Evolutionary conservation across 2,329 filamentous ascomycete genomes (phyloP), one percentile per base, ranked within the genome.

Genomic region (Mycosphaerella arachidis): DNA sequence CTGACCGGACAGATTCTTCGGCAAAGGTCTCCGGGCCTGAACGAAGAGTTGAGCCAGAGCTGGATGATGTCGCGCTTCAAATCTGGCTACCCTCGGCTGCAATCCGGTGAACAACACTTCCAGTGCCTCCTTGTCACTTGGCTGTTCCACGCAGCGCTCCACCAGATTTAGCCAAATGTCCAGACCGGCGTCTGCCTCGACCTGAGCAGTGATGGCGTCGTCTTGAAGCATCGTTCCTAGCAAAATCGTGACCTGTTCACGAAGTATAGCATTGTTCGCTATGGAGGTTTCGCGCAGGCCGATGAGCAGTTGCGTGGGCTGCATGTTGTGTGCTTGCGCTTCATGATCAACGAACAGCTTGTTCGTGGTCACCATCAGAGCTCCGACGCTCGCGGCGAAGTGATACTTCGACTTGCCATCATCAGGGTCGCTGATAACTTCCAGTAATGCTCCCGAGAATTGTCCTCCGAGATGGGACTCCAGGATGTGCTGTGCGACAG

Each of bases 401-500:
- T 60, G 62, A 46, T 59, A 62, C 51, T 66, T 68, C 13, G 66
- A 59, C 12, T 60, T 53, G 20, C 64, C 53, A 31, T 53, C 57
- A 29, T 59, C 40, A 30, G 64, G 64, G 35, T 64, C 61, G 31
- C 63, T 59, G 31, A 72, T 61, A 50, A 69, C 65, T 13, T 64
- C 58, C 3, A 70, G 62, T 2, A 72, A 58, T 8, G 66, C 65
- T 2, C 56, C 64, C 7, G 68, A 59, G 43, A 67, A 68, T 53
- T 69, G 67, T 16, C 62, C 59, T 29, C 70, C 67, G 13, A 70
- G 63, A 53, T 72, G 71, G 7, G 70, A 70, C 40, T 68, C 62
- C 7, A 72, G 59, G n/a, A 71, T 63, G 53, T 67, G 69, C 55
- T 66, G 57, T 27, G 62, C 61, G 12, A 68, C 65, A 4, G 48